Conservation (phyloP, 345 rosid species). For the Ceriops tagal region DNA sequence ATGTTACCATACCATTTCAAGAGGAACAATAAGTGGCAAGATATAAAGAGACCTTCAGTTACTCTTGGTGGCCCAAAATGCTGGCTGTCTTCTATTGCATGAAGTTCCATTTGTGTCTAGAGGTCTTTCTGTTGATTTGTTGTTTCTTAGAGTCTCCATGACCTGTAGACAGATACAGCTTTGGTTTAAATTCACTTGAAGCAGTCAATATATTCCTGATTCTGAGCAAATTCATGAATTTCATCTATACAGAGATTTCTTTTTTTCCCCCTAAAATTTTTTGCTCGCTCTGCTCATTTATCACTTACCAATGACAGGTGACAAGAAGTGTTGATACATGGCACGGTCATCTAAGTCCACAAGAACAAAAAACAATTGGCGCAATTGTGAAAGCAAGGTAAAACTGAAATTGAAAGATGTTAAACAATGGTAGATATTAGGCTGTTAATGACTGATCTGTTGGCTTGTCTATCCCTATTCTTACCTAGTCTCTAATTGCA, state of each 20-base stretch:
- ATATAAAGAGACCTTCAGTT: neutral
- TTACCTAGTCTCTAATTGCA: slow-evolving; percentile 29
- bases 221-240: neutral
- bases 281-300: neutral
- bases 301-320: slow-evolving; percentile 41
- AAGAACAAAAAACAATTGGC: slow-evolving; percentile 85
- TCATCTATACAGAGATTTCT: neutral
- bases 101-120: slow-evolving; percentile 5
- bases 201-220: neutral
- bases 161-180: neutral
- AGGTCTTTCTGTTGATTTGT: neutral
- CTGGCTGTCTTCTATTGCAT: neutral
- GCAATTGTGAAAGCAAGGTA: slow-evolving; percentile 95
- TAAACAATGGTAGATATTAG: neutral
- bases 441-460: neutral
- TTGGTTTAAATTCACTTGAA: neutral
- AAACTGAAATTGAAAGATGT: neutral
- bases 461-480: neutral
- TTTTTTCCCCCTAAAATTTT: neutral
- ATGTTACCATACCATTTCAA: neutral
- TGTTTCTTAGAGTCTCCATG: neutral
- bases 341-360: slow-evolving; percentile 74
- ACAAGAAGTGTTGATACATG: slow-evolving; percentile 86
- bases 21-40: neutral
- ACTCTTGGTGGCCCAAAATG: neutral